Conservation (phyloP, 257 asterid species). For the Echites panduratus region DNA sequence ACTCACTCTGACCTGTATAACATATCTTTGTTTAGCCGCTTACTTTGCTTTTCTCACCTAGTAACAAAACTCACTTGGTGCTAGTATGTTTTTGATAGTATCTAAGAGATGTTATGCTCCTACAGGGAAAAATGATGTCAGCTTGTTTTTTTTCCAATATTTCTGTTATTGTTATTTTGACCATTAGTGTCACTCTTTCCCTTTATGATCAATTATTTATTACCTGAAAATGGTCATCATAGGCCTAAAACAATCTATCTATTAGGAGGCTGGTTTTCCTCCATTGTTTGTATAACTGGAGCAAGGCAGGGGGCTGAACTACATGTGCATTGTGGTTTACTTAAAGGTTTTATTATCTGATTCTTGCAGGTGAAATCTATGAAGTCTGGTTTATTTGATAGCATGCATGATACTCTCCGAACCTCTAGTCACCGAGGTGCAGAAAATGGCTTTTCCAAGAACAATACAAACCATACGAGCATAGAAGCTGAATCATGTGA, state of each 20-base stretch:
- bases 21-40: not conserved
- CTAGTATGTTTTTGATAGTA: not conserved
- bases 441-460: conserved; percentile 29
- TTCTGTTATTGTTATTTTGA: not conserved
- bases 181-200: not conserved
- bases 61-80: not conserved
- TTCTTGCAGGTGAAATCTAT: conserved; percentile 66
- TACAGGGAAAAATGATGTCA: not conserved
- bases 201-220: not conserved
- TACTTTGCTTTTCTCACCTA: not conserved
- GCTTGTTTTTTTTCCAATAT: not conserved
- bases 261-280: not conserved
- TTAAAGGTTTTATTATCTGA: conserved; percentile 18
- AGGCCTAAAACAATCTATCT: not conserved
- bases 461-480: conserved; percentile 41
- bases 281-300: not conserved
- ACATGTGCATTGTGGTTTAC: not conserved
- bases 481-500: conserved; percentile 54
- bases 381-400: conserved; percentile 67
- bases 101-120: not conserved
- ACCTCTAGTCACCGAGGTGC: conserved; percentile 28
- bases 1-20: not conserved
- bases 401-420: conserved; percentile 57
- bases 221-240: not conserved
- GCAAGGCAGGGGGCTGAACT: not conserved